A percentile compares a stretch with the other conserved stretches of the same genome.
Conservation (phyloP, 768 basidiomycete species). For the Brasilioporus rufonigricans region DNA sequence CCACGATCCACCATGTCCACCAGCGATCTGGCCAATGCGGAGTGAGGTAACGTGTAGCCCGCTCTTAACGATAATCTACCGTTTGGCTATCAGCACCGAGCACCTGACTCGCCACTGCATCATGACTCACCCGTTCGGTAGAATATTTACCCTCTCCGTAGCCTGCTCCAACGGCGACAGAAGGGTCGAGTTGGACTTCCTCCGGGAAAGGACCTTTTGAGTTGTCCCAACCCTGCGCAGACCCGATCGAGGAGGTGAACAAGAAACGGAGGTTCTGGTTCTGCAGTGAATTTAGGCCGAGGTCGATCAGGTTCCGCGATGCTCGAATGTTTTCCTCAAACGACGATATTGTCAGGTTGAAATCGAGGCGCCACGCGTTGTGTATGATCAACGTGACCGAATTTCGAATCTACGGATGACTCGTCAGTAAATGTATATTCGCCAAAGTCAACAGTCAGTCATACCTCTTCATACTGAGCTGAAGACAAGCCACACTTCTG, state of each 20-base stretch:
- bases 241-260: constrained; percentile 42
- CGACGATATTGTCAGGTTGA: constrained; percentile 40
- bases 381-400: constrained; percentile 39
- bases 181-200: constrained; percentile 30
- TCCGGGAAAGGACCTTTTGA: constrained; percentile 35
- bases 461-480: constrained; percentile 18
- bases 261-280: constrained; percentile 31
- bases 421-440: background rate
- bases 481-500: constrained; percentile 31
- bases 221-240: constrained; percentile 32
- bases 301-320: constrained; percentile 35
- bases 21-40: constrained; percentile 47
- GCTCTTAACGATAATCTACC: constrained; percentile 38
- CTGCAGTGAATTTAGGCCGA: constrained; percentile 31
- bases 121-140: constrained; percentile 34
- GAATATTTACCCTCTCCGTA: constrained; percentile 49
- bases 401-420: constrained; percentile 26
- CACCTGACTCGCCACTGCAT: background rate
- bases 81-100: background rate
- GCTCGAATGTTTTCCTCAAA: constrained; percentile 42
- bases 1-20: constrained; percentile 43
- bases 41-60: constrained; percentile 37
- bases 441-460: background rate
- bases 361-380: constrained; percentile 46
- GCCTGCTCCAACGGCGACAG: constrained; percentile 38